These are phyloP conservation scores for Aspergillus piperis DNA, from an alignment of 2,329 filamentous ascomycete genomes.

Conservation along the genomic window DNA sequence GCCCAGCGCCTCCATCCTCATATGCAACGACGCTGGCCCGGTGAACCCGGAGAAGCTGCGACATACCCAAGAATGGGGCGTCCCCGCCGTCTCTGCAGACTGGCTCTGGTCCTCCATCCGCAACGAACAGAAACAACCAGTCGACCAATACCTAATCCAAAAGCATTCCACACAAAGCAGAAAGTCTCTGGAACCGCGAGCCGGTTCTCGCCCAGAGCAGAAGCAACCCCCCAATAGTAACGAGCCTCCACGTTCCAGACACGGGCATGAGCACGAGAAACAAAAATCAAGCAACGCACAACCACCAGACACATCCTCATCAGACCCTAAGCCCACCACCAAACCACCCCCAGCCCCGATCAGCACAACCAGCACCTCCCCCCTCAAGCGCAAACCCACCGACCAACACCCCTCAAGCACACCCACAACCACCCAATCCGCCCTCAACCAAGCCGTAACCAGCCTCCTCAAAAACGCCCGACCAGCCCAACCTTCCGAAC, in stretches of 20 bases:
- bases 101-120: constrained; percentile 86
- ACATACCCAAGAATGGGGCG: constrained; percentile 70
- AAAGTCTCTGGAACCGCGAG: constrained; percentile 22
- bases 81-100: constrained; percentile 76
- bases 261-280: background rate
- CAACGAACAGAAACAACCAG: constrained; percentile 50
- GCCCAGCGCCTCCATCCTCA: constrained; percentile 69
- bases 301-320: background rate
- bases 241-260: constrained; percentile 1
- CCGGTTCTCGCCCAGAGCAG: constrained; percentile 24
- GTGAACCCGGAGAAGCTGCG: constrained; percentile 73
- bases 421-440: constrained; percentile 26
- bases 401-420: constrained; percentile 10
- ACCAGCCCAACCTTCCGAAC: constrained; percentile 27
- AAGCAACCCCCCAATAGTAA: constrained; percentile 19
- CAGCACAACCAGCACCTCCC: constrained; percentile 4
- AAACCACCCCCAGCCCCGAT: background rate
- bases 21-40: constrained; percentile 62
- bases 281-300: background rate
- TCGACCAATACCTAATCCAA: constrained; percentile 48
- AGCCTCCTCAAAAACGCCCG: constrained; percentile 45
- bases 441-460: constrained; percentile 42
- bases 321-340: background rate
- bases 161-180: constrained; percentile 25
- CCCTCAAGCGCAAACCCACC: constrained; percentile 21